Evolutionary conservation across 306 rosid species (phyloP).

Genomic region (Cicer bijugum): DNA sequence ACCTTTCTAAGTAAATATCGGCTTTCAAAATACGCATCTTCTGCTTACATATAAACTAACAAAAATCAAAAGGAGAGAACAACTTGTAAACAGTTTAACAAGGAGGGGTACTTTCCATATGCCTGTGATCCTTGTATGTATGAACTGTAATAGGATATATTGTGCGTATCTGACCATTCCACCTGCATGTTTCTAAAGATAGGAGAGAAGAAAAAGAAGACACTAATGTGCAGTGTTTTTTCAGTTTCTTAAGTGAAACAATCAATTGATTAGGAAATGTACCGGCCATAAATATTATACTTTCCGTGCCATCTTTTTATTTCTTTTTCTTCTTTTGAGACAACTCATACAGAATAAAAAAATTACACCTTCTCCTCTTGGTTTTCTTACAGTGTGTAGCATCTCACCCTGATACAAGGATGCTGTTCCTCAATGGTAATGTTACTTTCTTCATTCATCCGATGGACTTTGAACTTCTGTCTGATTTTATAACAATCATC

Average conservation of each 20-base stretch:
- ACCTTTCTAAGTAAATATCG: neutral
- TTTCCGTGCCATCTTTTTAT: neutral
- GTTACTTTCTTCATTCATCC: conserved; percentile 43
- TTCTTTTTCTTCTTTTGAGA: conserved; percentile 25
- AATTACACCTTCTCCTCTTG: conserved; percentile 1
- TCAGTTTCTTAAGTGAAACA: conserved; percentile 4
- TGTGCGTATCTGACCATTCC: conserved; percentile 8
- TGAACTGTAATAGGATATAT: neutral
- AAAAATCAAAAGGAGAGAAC: neutral
- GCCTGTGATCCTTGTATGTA: neutral
- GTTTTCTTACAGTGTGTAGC: conserved; percentile 82
- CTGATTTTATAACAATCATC: conserved; percentile 21
- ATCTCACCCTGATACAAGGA: conserved; percentile 92
- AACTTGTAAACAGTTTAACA: neutral
- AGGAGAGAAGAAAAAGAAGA: conserved; percentile 9
- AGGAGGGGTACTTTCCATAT: neutral
- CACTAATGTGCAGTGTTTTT: conserved; percentile 18
- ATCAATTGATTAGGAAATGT: conserved; percentile 11
- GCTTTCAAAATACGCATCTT: neutral
- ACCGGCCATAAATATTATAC: conserved; percentile 1
- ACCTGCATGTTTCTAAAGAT: conserved; percentile 9
- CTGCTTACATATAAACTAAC: conserved; percentile 5
- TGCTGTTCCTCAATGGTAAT: conserved; percentile 87
- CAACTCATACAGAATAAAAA: neutral
- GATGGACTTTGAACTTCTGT: conserved; percentile 36